These are phyloP conservation scores for Saccharomycodes ludwigii DNA, from an alignment of 805 yeast species.

Conservation along the genomic window DNA sequence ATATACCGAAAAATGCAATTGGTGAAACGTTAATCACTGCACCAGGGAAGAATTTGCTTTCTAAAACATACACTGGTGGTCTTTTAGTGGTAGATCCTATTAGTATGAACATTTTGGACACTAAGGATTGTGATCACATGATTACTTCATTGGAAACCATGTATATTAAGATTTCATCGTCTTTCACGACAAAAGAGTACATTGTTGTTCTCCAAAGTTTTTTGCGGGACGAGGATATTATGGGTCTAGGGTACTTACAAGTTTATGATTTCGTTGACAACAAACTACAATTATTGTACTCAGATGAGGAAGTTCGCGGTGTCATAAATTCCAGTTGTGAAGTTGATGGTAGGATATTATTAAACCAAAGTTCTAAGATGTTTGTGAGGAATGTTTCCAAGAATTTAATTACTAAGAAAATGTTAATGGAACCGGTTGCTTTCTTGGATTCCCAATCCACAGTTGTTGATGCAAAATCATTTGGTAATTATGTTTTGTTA, in stretches of 20 bases:
- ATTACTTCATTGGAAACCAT: no score
- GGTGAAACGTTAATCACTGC: conserved; percentile 50
- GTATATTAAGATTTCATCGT: no score
- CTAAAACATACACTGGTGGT: conserved; percentile 45
- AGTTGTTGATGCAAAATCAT: conserved; percentile 66
- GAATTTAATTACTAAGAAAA: conserved; percentile 7
- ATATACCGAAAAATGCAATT: conserved; percentile 62
- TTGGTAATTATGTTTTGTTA: conserved; percentile 67
- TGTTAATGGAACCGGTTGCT: conserved; percentile 55
- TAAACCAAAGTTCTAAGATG: conserved; percentile 76
- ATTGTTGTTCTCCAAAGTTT: conserved; percentile 71
- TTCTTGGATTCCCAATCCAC: conserved; percentile 78
- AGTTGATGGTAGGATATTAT: conserved; percentile 70
- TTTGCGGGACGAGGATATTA: conserved; percentile 66
- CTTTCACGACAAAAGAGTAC: conserved; percentile 50
- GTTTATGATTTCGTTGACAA: conserved; percentile 67
- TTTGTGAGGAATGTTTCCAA: conserved; percentile 6
- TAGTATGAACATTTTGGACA: conserved; percentile 69
- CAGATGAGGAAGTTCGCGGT: conserved; percentile 79
- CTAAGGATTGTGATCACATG: no score
- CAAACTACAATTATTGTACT: conserved; percentile 80
- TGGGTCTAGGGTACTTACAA: conserved; percentile 67
- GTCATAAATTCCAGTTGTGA: conserved; percentile 71
- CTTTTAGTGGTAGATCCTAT: conserved; percentile 58
- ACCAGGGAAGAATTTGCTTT: conserved; percentile 32